phyloP scores from a whole-genome alignment of 148 eudicot species.

The Nepenthes mirabilis region DNA sequence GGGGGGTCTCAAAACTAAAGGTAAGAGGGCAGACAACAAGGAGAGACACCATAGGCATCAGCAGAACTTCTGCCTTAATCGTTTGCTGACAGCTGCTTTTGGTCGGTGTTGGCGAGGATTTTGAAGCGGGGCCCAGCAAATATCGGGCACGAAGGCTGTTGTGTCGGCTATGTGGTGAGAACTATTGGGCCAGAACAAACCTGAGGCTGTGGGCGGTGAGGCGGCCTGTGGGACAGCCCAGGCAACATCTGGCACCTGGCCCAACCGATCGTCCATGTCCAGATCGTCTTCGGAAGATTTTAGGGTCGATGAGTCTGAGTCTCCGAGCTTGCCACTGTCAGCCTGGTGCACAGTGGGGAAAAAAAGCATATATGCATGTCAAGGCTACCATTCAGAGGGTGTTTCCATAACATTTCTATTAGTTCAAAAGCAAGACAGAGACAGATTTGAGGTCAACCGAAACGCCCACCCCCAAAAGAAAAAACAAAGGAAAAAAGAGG shows the following conservation, averaged over 20 bases:
- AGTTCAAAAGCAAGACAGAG: too few relatives aligned
- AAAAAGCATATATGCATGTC: neutral
- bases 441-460: too few relatives aligned
- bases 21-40: too few relatives aligned
- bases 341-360: constrained; percentile 25
- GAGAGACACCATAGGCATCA: too few relatives aligned
- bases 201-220: constrained; percentile 83
- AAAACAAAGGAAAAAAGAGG: too few relatives aligned
- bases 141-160: constrained; percentile 59
- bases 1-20: too few relatives aligned
- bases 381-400: too few relatives aligned
- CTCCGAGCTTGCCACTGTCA: constrained; percentile 71
- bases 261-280: constrained; percentile 53
- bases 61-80: constrained; percentile 40
- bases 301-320: constrained; percentile 47
- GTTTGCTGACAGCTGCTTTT: constrained; percentile 18
- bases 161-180: constrained; percentile 25
- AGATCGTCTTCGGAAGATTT: constrained; percentile 58
- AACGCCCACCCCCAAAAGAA: too few relatives aligned
- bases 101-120: constrained; percentile 13
- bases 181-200: constrained; percentile 57
- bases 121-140: constrained; percentile 20
- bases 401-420: too few relatives aligned
- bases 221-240: constrained; percentile 61
- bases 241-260: constrained; percentile 73